Percentiles rank a stretch among this genome's conserved stretches.
Evolutionary conservation across 2,329 filamentous ascomycete species (phyloP).

Genomic region (Stenocarpella maydis): DNA sequence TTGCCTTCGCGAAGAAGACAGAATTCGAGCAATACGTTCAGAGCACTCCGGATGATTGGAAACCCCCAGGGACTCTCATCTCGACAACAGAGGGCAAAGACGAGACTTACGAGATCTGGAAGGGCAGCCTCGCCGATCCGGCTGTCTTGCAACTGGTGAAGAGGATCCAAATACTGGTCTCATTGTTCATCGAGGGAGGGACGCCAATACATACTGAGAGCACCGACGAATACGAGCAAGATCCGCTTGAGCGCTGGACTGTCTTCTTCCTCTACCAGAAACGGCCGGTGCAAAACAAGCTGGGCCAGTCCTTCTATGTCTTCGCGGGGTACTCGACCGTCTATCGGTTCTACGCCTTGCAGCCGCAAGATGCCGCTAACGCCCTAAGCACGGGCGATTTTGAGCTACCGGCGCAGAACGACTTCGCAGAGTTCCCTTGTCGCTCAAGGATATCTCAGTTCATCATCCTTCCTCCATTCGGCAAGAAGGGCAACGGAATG

Average conservation of each 20-base stretch:
- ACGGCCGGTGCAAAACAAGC: conserved; percentile 51
- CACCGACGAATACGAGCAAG: conserved; percentile 64
- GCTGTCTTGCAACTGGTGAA: conserved; percentile 75
- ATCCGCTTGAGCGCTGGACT: conserved; percentile 83
- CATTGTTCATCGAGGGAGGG: conserved; percentile 94
- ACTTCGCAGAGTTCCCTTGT: conserved; percentile 72
- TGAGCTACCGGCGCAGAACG: conserved; percentile 45
- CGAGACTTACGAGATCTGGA: conserved; percentile 85
- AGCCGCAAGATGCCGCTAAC: conserved; percentile 51
- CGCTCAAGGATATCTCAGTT: conserved; percentile 93
- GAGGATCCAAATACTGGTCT: conserved; percentile 83
- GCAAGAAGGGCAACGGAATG: conserved; percentile 80
- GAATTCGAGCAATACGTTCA: conserved; percentile 70
- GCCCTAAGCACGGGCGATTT: conserved; percentile 43
- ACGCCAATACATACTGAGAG: conserved; percentile 65
- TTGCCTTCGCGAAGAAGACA: conserved; percentile 69
- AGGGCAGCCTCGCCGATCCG: conserved; percentile 74
- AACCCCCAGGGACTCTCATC: conserved; percentile 79
- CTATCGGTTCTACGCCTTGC: conserved; percentile 82
- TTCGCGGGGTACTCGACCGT: conserved; percentile 92
- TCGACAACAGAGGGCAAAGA: conserved; percentile 65
- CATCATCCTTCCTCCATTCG: conserved; percentile 86
- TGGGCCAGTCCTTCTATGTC: conserved; percentile 69
- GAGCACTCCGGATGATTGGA: conserved; percentile 57
- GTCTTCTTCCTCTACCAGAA: conserved; percentile 87